Evolutionary conservation across 345 rosid species (phyloP).

Genomic region (Corymbia maculata): DNA sequence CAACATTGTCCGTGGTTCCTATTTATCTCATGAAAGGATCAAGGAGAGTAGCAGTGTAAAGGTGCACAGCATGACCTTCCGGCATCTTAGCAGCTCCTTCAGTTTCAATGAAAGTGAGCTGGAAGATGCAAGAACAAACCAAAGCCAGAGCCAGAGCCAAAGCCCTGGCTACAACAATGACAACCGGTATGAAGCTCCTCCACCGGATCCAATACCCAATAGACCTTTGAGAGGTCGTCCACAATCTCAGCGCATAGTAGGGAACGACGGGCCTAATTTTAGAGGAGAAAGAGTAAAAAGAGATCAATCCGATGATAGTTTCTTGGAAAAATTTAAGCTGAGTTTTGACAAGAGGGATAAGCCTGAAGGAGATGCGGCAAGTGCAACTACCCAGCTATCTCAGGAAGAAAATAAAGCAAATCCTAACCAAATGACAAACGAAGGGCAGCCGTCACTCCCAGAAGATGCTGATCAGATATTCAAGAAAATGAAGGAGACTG

Average conservation of each 20-base stretch:
- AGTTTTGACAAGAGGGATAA: conserved; percentile 22
- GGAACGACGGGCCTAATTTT: background rate
- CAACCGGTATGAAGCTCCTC: conserved; percentile 17
- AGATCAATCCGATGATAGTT: conserved; percentile 32
- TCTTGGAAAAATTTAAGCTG: conserved; percentile 62
- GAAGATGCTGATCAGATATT: conserved; percentile 58
- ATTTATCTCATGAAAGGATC: background rate
- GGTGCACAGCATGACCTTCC: background rate
- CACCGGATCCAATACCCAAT: conserved; percentile 47
- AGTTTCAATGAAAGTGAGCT: background rate
- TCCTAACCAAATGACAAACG: background rate
- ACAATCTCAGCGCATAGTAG: background rate
- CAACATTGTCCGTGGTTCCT: background rate
- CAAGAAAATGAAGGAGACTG: conserved; percentile 83
- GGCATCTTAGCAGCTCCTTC: background rate
- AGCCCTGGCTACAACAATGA: background rate
- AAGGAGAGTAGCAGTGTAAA: background rate
- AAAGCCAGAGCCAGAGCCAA: background rate
- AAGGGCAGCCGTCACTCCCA: conserved; percentile 4
- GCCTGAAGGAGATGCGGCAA: background rate
- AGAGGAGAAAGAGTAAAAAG: conserved; percentile 4
- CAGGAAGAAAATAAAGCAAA: conserved; percentile 11
- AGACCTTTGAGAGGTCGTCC: conserved; percentile 49
- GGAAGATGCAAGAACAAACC: background rate
- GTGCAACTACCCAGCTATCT: background rate